These are phyloP conservation scores for Thielaviopsis ethacetica DNA, from an alignment of 2,329 filamentous ascomycete species.

Conservation along the genomic window DNA sequence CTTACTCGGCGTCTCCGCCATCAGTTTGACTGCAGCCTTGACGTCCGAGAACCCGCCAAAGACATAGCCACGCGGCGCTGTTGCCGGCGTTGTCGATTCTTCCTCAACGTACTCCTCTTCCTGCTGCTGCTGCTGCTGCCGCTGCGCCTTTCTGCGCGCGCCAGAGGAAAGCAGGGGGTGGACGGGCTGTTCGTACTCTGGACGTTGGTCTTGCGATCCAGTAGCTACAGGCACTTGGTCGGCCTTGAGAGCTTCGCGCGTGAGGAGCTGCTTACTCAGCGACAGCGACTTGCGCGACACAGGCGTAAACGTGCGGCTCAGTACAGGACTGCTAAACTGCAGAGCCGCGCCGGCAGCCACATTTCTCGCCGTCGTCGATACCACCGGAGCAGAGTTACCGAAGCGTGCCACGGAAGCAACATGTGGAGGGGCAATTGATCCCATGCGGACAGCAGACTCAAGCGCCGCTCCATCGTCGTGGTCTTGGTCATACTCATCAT, in stretches of 20 bases:
- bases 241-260: constrained; percentile 17
- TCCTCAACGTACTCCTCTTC: background rate
- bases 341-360: constrained; percentile 1
- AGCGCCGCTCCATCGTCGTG: background rate
- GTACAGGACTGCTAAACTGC: constrained; percentile 6
- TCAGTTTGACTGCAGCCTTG: background rate
- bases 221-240: constrained; percentile 2
- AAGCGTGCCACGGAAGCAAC: constrained; percentile 2
- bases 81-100: constrained; percentile 4
- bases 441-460: background rate
- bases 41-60: background rate
- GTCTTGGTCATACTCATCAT: constrained; percentile 1
- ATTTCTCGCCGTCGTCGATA: constrained; percentile 5
- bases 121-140: background rate
- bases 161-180: constrained; percentile 5
- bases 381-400: constrained; percentile 6
- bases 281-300: constrained; percentile 19
- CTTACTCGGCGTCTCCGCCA: background rate
- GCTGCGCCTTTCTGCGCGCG: constrained; percentile 6
- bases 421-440: background rate
- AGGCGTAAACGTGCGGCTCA: constrained; percentile 20
- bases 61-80: background rate
- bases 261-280: constrained; percentile 21
- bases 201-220: background rate
- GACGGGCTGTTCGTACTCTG: background rate